Percentiles rank a stretch among this genome's conserved stretches.
phyloP scores from a whole-genome alignment of 768 basidiomycete species.

The Mycena alexandri region DNA sequence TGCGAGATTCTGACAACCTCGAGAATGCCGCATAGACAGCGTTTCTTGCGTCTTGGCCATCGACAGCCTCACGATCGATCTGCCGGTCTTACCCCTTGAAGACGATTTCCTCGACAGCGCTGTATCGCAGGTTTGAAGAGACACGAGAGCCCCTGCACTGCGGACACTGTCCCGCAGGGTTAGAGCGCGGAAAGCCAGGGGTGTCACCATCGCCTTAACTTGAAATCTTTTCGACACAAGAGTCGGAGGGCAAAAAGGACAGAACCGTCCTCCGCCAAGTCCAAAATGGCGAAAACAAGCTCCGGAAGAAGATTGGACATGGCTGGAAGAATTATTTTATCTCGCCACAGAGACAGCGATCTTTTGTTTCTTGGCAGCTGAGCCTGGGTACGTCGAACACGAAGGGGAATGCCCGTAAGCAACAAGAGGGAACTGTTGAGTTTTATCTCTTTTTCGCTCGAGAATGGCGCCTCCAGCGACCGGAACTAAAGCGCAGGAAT shows the following conservation, averaged over 20 bases:
- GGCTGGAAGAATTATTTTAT: too few species aligned
- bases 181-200: conserved; percentile 12
- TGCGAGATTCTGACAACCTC: background rate
- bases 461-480: too few species aligned
- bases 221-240: conserved; percentile 22
- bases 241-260: conserved; percentile 16
- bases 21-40: background rate
- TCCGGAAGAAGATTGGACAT: conserved; percentile 6
- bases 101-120: background rate
- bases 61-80: background rate
- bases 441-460: too few species aligned
- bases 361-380: too few species aligned
- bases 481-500: too few species aligned
- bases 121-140: conserved; percentile 12
- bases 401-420: too few species aligned
- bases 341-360: too few species aligned
- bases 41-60: background rate
- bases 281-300: background rate
- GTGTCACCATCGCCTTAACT: conserved; percentile 10
- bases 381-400: too few species aligned
- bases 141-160: conserved; percentile 4
- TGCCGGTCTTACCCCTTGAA: background rate
- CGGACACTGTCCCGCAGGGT: conserved; percentile 15
- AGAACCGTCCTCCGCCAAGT: background rate
- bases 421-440: too few species aligned